Percentiles rank a stretch among this genome's conserved stretches.
phyloP scores from a whole-genome alignment of 805 yeast species.

The Zygoascus ofunaensis region DNA sequence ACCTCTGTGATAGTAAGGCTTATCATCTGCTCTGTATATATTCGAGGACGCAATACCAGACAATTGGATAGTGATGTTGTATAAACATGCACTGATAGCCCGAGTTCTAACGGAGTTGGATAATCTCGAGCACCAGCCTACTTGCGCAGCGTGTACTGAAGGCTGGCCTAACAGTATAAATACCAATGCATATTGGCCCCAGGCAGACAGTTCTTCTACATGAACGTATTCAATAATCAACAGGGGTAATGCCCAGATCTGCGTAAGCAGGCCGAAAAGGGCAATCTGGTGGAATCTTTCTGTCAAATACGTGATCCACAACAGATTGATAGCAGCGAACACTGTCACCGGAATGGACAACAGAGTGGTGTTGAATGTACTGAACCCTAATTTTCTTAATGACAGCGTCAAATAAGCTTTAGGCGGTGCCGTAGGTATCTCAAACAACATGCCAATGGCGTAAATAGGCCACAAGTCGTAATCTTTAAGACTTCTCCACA shows the following conservation, averaged over 20 bases:
- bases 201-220: constrained; percentile 18
- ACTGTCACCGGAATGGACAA: constrained; percentile 31
- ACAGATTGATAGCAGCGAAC: constrained; percentile 2
- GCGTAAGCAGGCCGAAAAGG: constrained; percentile 7
- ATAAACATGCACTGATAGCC: constrained; percentile 55
- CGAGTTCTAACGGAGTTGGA: constrained; percentile 52
- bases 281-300: constrained; percentile 7
- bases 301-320: constrained; percentile 6
- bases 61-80: constrained; percentile 54
- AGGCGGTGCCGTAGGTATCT: constrained; percentile 30
- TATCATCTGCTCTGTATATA: constrained; percentile 48
- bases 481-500: constrained; percentile 37
- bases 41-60: constrained; percentile 46
- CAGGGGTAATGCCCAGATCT: constrained; percentile 10
- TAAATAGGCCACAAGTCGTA: constrained; percentile 48
- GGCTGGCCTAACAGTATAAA: constrained; percentile 37
- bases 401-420: constrained; percentile 39
- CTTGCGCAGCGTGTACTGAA: constrained; percentile 54
- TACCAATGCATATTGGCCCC: constrained; percentile 24
- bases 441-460: constrained; percentile 35
- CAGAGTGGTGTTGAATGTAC: constrained; percentile 41
- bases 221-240: constrained; percentile 14
- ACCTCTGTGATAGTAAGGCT: constrained; percentile 52
- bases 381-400: constrained; percentile 41
- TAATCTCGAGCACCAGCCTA: constrained; percentile 53